Evolutionary conservation across 768 basidiomycete species (phyloP), one percentile per base, ranked within the genome.

Genomic region (Rhizopogon rudus): DNA sequence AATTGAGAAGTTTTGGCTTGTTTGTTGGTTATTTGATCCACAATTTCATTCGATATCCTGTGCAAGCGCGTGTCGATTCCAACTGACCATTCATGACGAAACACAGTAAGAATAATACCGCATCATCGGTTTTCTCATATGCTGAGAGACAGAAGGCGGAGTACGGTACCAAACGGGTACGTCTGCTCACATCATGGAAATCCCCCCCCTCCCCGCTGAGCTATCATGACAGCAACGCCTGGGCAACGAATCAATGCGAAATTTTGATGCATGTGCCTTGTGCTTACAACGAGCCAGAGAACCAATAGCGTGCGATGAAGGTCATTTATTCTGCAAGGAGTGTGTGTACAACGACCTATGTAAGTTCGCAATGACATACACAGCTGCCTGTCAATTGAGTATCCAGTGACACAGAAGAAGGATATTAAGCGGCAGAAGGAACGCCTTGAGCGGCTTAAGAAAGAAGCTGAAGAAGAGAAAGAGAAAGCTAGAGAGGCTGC

Each of bases 291-390:
- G 81, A 41, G 94, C 91, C 5, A 75, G 90, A 46, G 88, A 93
- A 51, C 93, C 96, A 0, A 75, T 95, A 35, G 81, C 87, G 10
- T 98, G 97, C 64, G 62, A 73, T 20, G 81, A 90, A 50, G 97
- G 97, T 0, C 97, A 98, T 71, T 61, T 98, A 22, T 98, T 93
- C 69, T 99, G 97, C 79, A 92, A 89, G 67, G 96, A 98, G 73
- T 98, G 97, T 63, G 87, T 88, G 25, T 84, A 94, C 57, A 83
- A 87, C 1, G 91, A 95, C 65, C 81, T 96, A 29, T 68, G 89
- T 91, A 73, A 67, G 87, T 74, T 52, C 20, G 29, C 44, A 51
- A 35, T n/a, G 40, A 7, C 53, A 35, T 41, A 53, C 51, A 54
- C 40, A 45, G 33, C 13, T 14, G 44, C 50, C 52, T 41, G 54